A percentile compares a stretch with the other conserved stretches of the same genome.
phyloP scores from a whole-genome alignment of 2,329 filamentous ascomycete genomes.

The Cryphonectria carpinicola region DNA sequence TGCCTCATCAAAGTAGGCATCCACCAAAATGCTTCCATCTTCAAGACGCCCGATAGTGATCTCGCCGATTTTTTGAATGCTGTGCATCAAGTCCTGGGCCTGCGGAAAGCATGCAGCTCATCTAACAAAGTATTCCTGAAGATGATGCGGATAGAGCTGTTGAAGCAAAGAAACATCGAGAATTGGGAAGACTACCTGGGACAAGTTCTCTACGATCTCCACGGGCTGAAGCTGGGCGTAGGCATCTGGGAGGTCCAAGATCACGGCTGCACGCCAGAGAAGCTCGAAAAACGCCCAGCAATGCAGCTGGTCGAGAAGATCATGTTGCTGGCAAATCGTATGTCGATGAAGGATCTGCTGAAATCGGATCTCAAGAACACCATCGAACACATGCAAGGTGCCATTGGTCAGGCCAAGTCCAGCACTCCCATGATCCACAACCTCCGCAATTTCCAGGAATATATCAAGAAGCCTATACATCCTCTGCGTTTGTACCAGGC shows the following conservation, averaged over 20 bases:
- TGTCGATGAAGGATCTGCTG: constrained; percentile 87
- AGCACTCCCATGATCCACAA: constrained; percentile 86
- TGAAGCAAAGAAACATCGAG: constrained; percentile 74
- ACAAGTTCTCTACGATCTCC: constrained; percentile 81
- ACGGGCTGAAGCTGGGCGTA: constrained; percentile 77
- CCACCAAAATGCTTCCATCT: constrained; percentile 65
- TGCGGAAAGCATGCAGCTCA: constrained; percentile 82
- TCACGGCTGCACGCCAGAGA: constrained; percentile 78
- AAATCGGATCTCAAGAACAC: constrained; percentile 89
- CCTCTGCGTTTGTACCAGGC: constrained; percentile 79
- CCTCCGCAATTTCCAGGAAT: constrained; percentile 78
- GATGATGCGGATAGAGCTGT: constrained; percentile 83
- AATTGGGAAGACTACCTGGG: constrained; percentile 86
- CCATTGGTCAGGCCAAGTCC: constrained; percentile 78
- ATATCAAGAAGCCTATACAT: constrained; percentile 81
- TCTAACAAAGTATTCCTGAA: constrained; percentile 89
- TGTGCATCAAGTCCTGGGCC: constrained; percentile 81
- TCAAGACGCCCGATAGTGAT: constrained; percentile 70
- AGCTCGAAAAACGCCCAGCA: constrained; percentile 79
- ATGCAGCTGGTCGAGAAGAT: constrained; percentile 83
- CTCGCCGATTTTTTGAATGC: constrained; percentile 78
- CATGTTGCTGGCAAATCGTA: constrained; percentile 76
- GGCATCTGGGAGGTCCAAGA: constrained; percentile 71
- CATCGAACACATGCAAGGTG: constrained; percentile 91
- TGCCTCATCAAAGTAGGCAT: constrained; percentile 76